Evolutionary conservation across 192 early-diverging fungal genomes (phyloP), one percentile per base, ranked within the genome.

Genomic region (Dispira parvispora): DNA sequence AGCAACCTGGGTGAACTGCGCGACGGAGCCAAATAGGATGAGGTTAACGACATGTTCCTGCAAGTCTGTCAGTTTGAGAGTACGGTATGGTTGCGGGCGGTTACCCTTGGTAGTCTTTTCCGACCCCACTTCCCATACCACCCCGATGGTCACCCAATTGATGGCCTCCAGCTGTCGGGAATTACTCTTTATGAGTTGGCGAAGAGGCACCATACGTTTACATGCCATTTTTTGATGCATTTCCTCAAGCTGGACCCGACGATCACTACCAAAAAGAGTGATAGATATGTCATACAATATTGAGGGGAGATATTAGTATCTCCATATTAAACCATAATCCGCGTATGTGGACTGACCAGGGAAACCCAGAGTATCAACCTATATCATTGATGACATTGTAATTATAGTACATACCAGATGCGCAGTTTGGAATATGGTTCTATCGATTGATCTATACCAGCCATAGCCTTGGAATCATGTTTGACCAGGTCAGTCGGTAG

Each of bases 71-170:
- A 52, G 50, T n/a, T 52, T 52, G 10, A 52, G 21, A 9, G 50
- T 52, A 26, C 50, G 26, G 50, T 52, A 52, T 6, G 32, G 32
- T 6, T 38, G 32, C 32, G 32, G 6, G n/a, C 50, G 50, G 12
- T 26, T 26, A 3, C 50, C 50, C 18, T 52, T 52, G 50, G 50
- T 26, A 20, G 50, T 52, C 26, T 52, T 20, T n/a, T 25, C 50
- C 9, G 50, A 11, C 20, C 50, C 50, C 20, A 52, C 18, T 18
- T 52, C 50, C 50, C 50, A 52, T 11, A 52, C 50, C 50, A 52
- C 50, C 50, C 50, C 50, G n/a, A 52, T 52, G 50, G 50, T 52
- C 20, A 52, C 50, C 50, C 50, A 52, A n/a, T 52, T 26, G 50
- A 20, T 26, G 20, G 20, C 18, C 21, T 25, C 26, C 21, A 20